Evolutionary conservation across 208 protist genomes (phyloP), one percentile per base, ranked within the genome.

Genomic region (Trichomonas vaginalis): DNA sequence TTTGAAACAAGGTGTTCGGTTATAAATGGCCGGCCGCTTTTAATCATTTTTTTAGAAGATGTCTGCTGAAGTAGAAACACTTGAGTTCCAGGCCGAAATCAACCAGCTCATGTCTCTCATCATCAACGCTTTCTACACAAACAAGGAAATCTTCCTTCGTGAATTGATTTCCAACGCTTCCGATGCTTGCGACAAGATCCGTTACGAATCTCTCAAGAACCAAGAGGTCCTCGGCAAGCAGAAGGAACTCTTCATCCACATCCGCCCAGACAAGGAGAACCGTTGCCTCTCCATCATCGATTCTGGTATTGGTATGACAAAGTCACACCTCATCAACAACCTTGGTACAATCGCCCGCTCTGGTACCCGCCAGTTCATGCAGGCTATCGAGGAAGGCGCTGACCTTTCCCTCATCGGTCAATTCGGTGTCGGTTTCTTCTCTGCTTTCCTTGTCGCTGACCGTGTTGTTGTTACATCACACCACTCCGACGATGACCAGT

Each of bases 351-450:
- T 99, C 97, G 99, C 99, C 39, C 97, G 98, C 96, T 99, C 99
- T 62, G 99, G 99, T 96, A 99, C 99, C 56, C 99, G 99, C 97
- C 97, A 97, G 37, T 99, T 99, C 97, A 99, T 99, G 98, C 98
- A 99, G 97, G 98, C 98, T 40, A 97, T 99, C n/a, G 96, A 98
- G 96, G 97, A 97, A 95, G 98, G 98, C 90, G 98, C 98, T 95
- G 99, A 99, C 97, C 97, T 99, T 88, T 98, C 96, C 97, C 99
- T 99, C 98, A 99, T 99, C 96, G 99, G 99, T 96, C 99, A 99
- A 97, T 99, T 99, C 96, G 99, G 99, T 98, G 99, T 99, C 90
- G 99, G 99, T 96, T 99, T 99, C 98, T 99, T 99, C 98, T 99
- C 98, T 87, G 98, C 99, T 35, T 99, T 99, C 97, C 98, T 99